phyloP scores from a whole-genome alignment of 2,329 filamentous ascomycete genomes.

The Colletotrichum viniferum region DNA sequence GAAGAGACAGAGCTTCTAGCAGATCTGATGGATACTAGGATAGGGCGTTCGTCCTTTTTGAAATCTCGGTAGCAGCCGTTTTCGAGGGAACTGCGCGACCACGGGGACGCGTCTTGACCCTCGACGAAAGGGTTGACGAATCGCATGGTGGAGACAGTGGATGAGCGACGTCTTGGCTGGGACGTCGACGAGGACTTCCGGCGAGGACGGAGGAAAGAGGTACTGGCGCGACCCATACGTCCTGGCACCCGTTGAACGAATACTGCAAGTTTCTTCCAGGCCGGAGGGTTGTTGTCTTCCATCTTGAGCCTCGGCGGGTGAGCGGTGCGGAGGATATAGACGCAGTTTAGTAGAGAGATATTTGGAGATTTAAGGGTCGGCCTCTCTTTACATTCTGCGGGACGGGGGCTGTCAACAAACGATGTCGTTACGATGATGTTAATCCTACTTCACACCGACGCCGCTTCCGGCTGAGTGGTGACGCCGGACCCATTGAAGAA shows the following conservation, averaged over 20 bases:
- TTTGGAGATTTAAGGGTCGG: not conserved
- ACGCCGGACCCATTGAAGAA: not conserved
- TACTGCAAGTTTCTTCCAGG: not conserved
- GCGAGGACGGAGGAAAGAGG: not conserved
- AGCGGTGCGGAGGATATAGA: not conserved
- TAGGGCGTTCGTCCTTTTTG: not conserved
- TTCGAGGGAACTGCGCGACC: not conserved
- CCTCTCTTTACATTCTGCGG: not conserved
- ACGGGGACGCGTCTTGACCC: not conserved
- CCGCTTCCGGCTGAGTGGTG: not conserved
- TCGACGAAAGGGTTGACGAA: not conserved
- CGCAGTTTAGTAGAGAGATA: not conserved
- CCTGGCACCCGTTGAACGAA: not conserved
- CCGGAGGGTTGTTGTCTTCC: not conserved
- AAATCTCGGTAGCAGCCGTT: not conserved
- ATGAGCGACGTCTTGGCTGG: not conserved
- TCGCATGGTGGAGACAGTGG: not conserved
- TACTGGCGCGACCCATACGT: conserved; percentile 9
- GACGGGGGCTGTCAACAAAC: not conserved
- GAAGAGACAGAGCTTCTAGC: not conserved
- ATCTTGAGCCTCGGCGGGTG: not conserved
- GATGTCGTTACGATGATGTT: not conserved
- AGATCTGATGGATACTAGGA: not conserved
- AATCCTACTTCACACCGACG: not conserved
- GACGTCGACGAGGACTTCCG: not conserved